Evolutionary conservation across 805 yeast genomes (phyloP), one percentile per base, ranked within the genome.

Genomic region (Kuraishia molischiana): DNA sequence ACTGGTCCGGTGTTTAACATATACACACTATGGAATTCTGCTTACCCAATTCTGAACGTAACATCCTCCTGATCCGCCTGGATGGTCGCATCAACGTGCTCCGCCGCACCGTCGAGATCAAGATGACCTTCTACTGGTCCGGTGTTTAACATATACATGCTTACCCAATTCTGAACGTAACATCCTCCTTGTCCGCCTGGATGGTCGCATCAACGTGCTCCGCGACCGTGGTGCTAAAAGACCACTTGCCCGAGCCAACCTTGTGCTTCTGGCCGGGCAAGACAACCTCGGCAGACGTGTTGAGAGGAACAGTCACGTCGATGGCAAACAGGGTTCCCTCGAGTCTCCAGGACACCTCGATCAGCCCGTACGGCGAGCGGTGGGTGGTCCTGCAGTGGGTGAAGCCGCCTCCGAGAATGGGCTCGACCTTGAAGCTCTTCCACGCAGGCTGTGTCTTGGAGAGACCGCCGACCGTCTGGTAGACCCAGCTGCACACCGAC

Each of bases 401-500:
- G 18, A 45, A 10, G 9, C 35, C 42, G 10, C 45, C 44, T 11
- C 46, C 46, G 3, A 40, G 42, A 21, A 24, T 26, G 6, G 52
- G 52, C 32, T 32, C 22, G 13, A 48, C 32, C 10, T 13, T 17
- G 14, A 48, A 32, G 29, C 29, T 32, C 24, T 35, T 38, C 52
- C 52, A 49, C 4, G 52, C 53, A 4, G 48, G 44, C 9, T 43
- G 44, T 11, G 29, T 26, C 5, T 38, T 19, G 5, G 32, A 26
- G 9, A 49, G 17, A 9, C 53, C 53, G 19, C 50, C 53, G 14
- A 49, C 35, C 4, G 44, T 20, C 10, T 39, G 38, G 34, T 45
- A 42, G 36, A 49, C 22, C 52, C 52, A 49, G 26, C 36, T 38
- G 2, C 46, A 50, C 29, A 49, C 45, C 2, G 53, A 44, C 9